phyloP scores from a whole-genome alignment of 495 filamentous ascomycete genomes.

The Parachaetomium inaequale region DNA sequence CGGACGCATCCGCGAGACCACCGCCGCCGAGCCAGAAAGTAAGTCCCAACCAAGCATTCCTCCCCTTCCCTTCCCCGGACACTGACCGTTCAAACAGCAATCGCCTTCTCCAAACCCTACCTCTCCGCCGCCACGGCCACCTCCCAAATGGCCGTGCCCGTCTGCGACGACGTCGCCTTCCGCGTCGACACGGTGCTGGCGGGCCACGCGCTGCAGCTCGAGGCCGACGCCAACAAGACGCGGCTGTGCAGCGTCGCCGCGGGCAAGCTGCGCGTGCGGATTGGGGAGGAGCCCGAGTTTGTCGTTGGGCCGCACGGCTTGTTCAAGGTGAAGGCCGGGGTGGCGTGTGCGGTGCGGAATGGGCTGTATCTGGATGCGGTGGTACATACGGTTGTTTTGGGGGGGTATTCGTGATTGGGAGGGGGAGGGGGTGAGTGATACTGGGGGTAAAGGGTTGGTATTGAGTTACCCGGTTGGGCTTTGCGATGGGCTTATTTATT shows the following conservation, averaged over 20 bases:
- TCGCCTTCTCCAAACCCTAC: slow-evolving; percentile 43
- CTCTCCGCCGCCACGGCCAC: slow-evolving; percentile 28
- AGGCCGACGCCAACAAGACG: slow-evolving; percentile 19
- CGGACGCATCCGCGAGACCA: slow-evolving; percentile 18
- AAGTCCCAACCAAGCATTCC: slow-evolving; percentile 6
- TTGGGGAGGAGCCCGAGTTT: slow-evolving; percentile 33
- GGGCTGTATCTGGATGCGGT: slow-evolving; percentile 36
- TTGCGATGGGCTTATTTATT: background rate
- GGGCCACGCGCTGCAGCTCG: slow-evolving; percentile 26
- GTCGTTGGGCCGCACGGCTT: slow-evolving; percentile 35
- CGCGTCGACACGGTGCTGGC: slow-evolving; percentile 33
- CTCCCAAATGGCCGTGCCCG: slow-evolving; percentile 13
- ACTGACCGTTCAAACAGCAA: slow-evolving; percentile 18
- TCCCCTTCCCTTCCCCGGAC: background rate
- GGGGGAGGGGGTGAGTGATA: background rate
- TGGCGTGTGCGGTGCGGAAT: slow-evolving; percentile 26
- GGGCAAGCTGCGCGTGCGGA: slow-evolving; percentile 36
- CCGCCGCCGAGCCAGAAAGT: slow-evolving; percentile 24
- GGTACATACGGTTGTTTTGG: slow-evolving; percentile 32
- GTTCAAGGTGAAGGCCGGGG: slow-evolving; percentile 28
- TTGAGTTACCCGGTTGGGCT: background rate
- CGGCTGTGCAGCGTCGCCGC: slow-evolving; percentile 35
- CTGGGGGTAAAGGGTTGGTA: background rate
- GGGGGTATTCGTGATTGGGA: slow-evolving; percentile 1
- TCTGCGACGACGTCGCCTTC: slow-evolving; percentile 34